Evolutionary conservation across 805 yeast species (phyloP), one percentile per base, ranked within the genome.

Genomic region (Metschnikowia reukaufii): DNA sequence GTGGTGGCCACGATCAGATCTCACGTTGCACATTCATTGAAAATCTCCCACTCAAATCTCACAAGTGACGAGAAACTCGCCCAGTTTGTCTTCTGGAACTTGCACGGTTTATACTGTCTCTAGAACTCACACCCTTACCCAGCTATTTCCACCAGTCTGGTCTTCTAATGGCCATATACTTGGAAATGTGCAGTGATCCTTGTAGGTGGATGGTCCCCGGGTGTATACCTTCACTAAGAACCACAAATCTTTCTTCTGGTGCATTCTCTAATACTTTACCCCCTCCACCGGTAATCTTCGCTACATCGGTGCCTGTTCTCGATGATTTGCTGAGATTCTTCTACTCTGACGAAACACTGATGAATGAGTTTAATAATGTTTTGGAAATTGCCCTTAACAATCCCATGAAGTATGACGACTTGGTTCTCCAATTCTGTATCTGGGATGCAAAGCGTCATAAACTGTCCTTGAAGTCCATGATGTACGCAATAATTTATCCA

Each of bases 401-500:
- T 7, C 41, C 37, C 12, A 35, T 18, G 20, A 23, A 27, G 16
- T 51, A 48, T 27, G 66, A 63, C n/a, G 70, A 65, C 39, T 30
- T 69, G 21, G 57, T 59, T 12, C 36, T 62, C 5, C 61, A 49
- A 33, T 60, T 71, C 43, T 52, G 51, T 20, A 60, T 70, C 13
- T 64, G 71, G 73, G 67, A 63, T 19, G 72, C 70, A 0, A 47
- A 49, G 30, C 57, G 55, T 23, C 62, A 51, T 48, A 49, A 44
- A 20, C 51, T 52, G 36, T 42, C 66, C 1, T 50, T 72, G 3
- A 65, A 61, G 8, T 61, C 58, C 6, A 43, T 71, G 50, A 68
- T 67, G 49, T 62, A 58, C 32, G 58, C 57, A 4, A 44, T 64
- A 1, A 49, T 67, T 8, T 69, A 67, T 46, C 76, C 76, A 1